Evolutionary conservation across 139 green algal genomes (phyloP).

Genomic region (Axilococcus clingmanii): DNA sequence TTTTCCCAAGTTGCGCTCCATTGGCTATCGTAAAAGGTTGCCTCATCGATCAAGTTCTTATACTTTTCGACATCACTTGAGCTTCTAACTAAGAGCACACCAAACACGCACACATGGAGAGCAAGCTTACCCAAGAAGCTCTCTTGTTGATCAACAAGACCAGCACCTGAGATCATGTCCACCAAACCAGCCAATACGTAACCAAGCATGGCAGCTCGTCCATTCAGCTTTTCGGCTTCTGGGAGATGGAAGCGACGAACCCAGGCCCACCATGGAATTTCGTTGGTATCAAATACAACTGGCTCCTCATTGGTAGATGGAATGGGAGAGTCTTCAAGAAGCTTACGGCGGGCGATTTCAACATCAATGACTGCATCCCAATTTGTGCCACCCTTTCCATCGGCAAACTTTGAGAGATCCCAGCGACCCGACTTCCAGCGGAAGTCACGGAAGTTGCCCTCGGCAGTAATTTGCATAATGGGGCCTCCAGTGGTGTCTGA

Average conservation of each 20-base stretch:
- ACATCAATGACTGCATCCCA: constrained; percentile 81
- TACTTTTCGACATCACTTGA: constrained; percentile 58
- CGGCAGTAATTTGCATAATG: constrained; percentile 28
- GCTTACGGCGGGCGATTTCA: constrained; percentile 76
- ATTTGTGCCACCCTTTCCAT: constrained; percentile 45
- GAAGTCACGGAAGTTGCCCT: constrained; percentile 74
- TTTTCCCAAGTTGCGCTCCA: constrained; percentile 75
- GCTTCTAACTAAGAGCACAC: constrained; percentile 58
- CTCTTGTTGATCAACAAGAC: constrained; percentile 83
- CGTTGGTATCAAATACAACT: constrained; percentile 81
- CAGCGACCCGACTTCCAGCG: constrained; percentile 74
- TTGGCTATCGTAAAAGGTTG: constrained; percentile 88
- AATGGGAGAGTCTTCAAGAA: constrained; percentile 77
- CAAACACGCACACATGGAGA: constrained; percentile 67
- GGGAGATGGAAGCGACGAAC: constrained; percentile 89
- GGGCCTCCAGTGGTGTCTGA: constrained; percentile 1
- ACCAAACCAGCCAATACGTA: constrained; percentile 75
- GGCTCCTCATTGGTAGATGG: constrained; percentile 76
- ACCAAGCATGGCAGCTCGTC: constrained; percentile 85
- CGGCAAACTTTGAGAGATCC: constrained; percentile 34
- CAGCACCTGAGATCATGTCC: constrained; percentile 65
- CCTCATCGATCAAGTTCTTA: constrained; percentile 79
- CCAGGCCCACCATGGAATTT: constrained; percentile 94
- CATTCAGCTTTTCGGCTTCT: constrained; percentile 93
- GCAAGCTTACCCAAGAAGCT: constrained; percentile 84